A percentile compares a stretch with the other conserved stretches of the same genome.
phyloP scores from a whole-genome alignment of 768 basidiomycete species.

The Suillus brevipes region DNA sequence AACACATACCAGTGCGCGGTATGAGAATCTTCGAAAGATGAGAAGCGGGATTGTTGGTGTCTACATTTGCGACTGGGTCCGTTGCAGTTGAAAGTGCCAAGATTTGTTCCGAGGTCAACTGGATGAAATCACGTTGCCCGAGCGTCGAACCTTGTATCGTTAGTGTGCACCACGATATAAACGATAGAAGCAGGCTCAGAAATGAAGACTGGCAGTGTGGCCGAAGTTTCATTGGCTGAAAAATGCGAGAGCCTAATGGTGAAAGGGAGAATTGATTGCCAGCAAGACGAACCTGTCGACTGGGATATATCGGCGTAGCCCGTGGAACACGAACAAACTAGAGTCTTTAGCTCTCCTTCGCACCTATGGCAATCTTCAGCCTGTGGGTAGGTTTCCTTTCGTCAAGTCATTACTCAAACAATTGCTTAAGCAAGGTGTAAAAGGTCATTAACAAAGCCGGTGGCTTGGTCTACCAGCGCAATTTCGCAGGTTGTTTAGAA shows the following conservation, averaged over 20 bases:
- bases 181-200: constrained; percentile 12
- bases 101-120: constrained; percentile 54
- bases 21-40: constrained; percentile 85
- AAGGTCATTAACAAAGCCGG: constrained; percentile 99
- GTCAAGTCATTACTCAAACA: neutral
- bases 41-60: constrained; percentile 62
- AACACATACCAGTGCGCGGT: constrained; percentile 70
- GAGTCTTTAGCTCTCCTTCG: neutral
- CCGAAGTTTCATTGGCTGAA: constrained; percentile 8
- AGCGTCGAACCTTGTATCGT: constrained; percentile 33
- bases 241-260: neutral
- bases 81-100: constrained; percentile 49
- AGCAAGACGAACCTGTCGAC: neutral
- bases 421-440: constrained; percentile 14
- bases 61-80: constrained; percentile 68
- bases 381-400: constrained; percentile 62
- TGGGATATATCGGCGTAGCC: neutral
- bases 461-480: constrained; percentile 91
- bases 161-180: constrained; percentile 23
- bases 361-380: constrained; percentile 71
- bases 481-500: constrained; percentile 71
- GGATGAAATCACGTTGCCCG: constrained; percentile 37
- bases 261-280: neutral
- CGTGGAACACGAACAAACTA: neutral
- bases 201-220: neutral